These are phyloP conservation scores for Narthecium ossifragum DNA, from an alignment of 106 monocot genomes.

Conservation along the genomic window DNA sequence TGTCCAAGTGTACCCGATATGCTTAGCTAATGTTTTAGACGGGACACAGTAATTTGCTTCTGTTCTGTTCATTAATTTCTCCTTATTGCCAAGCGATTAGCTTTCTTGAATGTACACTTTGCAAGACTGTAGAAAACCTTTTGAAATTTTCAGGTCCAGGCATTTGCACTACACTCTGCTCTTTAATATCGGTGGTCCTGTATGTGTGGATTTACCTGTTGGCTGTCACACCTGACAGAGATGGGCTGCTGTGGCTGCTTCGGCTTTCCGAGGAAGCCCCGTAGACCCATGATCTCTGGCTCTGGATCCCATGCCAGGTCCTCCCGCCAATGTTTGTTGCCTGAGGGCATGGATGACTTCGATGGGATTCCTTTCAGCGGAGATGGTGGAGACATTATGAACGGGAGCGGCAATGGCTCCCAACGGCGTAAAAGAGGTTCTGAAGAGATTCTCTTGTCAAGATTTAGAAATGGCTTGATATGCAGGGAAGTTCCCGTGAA, in stretches of 20 bases:
- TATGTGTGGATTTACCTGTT: slow-evolving; percentile 18
- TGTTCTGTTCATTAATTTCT: too few species aligned
- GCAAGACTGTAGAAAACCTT: too few species aligned
- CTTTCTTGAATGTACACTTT: too few species aligned
- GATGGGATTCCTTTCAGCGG: slow-evolving; percentile 28
- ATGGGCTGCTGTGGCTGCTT: slow-evolving; percentile 82
- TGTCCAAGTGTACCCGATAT: too few species aligned
- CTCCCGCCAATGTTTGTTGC: slow-evolving; percentile 22
- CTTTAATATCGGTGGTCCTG: slow-evolving; percentile 4
- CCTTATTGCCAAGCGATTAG: too few species aligned
- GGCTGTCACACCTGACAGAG: slow-evolving; percentile 19
- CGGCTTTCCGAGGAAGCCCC: slow-evolving; percentile 56
- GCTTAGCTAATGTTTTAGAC: too few species aligned
- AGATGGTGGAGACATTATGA: slow-evolving; percentile 1
- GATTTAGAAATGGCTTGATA: slow-evolving; percentile 37
- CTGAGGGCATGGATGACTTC: slow-evolving; percentile 18
- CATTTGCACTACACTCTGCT: too few species aligned
- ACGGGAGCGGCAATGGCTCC: slow-evolving; percentile 5
- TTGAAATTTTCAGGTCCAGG: too few species aligned
- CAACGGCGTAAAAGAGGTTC: slow-evolving; percentile 11
- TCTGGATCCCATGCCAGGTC: slow-evolving; percentile 13
- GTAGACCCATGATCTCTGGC: slow-evolving; percentile 19
- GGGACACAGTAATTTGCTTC: too few species aligned
- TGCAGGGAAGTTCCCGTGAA: slow-evolving; percentile 77
- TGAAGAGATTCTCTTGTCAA: slow-evolving; percentile 36